These are phyloP conservation scores for Aspergillus fijiensis DNA, from an alignment of 2,329 filamentous ascomycete species.

Conservation along the genomic window DNA sequence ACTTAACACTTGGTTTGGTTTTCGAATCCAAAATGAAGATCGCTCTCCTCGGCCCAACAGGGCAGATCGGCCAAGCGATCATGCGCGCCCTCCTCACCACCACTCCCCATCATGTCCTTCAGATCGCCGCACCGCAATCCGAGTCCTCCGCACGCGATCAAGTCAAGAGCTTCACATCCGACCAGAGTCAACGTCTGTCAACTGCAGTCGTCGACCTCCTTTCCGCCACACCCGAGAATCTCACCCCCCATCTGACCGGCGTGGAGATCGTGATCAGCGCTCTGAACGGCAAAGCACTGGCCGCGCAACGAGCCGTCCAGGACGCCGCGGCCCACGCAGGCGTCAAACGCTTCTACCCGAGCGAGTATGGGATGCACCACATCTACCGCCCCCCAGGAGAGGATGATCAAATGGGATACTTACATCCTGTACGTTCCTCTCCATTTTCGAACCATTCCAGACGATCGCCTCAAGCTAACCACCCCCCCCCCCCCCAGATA, in stretches of 20 bases:
- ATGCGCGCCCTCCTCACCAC: background rate
- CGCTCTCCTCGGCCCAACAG: conserved; percentile 3
- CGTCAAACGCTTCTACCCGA: background rate
- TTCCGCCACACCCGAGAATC: conserved; percentile 7
- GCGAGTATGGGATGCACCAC: background rate
- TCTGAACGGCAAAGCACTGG: background rate
- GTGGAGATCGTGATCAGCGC: background rate
- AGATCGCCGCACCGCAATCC: background rate
- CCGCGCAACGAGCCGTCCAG: background rate
- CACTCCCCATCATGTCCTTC: background rate
- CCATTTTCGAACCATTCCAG: too few relatives aligned
- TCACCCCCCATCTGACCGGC: conserved; percentile 17
- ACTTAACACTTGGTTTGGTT: too few relatives aligned
- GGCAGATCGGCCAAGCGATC: conserved; percentile 4
- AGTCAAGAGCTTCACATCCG: background rate
- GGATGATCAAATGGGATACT: background rate
- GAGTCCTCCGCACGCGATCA: background rate
- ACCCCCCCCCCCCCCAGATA: background rate
- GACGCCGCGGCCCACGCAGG: background rate
- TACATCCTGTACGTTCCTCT: background rate
- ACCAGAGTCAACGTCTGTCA: background rate
- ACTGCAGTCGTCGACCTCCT: conserved; percentile 12
- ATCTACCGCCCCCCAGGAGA: background rate
- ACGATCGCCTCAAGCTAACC: background rate
- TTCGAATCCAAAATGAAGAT: background rate